Percentiles rank a stretch among this genome's conserved stretches.
Conservation (phyloP, 1,139 yeast species). For the Candida pseudoviswanathii region DNA sequence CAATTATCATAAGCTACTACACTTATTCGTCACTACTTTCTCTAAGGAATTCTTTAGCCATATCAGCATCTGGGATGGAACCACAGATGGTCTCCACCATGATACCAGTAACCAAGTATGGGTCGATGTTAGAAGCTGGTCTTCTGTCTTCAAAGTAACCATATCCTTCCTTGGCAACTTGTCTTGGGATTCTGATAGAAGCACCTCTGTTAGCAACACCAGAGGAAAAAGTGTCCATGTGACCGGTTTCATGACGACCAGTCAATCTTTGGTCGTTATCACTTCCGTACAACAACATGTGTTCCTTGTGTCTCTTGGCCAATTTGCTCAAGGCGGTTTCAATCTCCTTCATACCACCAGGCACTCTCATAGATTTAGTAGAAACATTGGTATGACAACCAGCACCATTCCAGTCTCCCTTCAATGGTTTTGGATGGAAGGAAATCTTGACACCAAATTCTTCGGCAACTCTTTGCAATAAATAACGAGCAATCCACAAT, state of each 20-base stretch:
- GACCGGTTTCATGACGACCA: constrained; percentile 98
- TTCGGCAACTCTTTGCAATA: constrained; percentile 93
- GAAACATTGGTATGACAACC: constrained; percentile 99
- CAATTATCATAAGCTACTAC: background rate
- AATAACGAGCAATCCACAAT: constrained; percentile 93
- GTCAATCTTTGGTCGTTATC: constrained; percentile 95
- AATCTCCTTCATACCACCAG: constrained; percentile 95
- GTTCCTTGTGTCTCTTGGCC: constrained; percentile 96
- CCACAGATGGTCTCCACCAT: constrained; percentile 97
- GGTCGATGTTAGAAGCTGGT: constrained; percentile 99
- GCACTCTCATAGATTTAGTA: constrained; percentile 83
- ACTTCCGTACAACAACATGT: constrained; percentile 90
- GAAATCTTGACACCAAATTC: constrained; percentile 98
- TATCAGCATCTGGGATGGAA: constrained; percentile 92
- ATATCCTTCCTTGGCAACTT: constrained; percentile 95
- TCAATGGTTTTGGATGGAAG: constrained; percentile 97
- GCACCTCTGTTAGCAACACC: constrained; percentile 99
- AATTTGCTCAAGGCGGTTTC: constrained; percentile 92
- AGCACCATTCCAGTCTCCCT: constrained; percentile 99
- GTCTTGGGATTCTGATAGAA: constrained; percentile 96
- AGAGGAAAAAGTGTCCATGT: constrained; percentile 83
- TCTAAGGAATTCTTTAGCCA: constrained; percentile 85
- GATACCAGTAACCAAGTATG: constrained; percentile 97
- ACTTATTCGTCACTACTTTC: constrained; percentile 43
- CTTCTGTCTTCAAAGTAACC: constrained; percentile 99